Conservation (phyloP, 768 basidiomycete genomes). For the Melanogaster broomeanus region DNA sequence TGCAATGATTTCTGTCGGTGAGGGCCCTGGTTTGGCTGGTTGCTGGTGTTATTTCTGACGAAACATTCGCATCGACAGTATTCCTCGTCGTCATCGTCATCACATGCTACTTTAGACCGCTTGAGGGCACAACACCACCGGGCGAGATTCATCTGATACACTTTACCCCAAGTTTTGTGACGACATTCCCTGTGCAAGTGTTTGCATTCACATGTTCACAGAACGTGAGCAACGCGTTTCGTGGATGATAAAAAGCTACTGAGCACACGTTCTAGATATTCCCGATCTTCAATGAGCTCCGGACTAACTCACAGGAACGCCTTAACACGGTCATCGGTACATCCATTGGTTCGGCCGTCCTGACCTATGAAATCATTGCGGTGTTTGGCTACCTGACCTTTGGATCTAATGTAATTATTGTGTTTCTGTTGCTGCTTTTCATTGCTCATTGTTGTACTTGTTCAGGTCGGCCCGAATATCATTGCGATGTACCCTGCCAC, state of each 20-base stretch:
- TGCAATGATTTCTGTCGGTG: slow-evolving; percentile 86
- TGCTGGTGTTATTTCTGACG: background rate
- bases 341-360: slow-evolving; percentile 81
- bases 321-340: slow-evolving; percentile 88
- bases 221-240: slow-evolving; percentile 58
- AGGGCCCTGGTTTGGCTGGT: slow-evolving; percentile 32
- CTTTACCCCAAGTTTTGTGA: slow-evolving; percentile 76
- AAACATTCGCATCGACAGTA: slow-evolving; percentile 39
- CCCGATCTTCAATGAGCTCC: slow-evolving; percentile 91
- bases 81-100: slow-evolving; percentile 83
- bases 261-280: slow-evolving; percentile 63
- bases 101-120: slow-evolving; percentile 74
- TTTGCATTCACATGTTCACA: slow-evolving; percentile 93
- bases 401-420: slow-evolving; percentile 68
- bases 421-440: background rate
- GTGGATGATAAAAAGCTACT: slow-evolving; percentile 1
- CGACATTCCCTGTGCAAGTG: slow-evolving; percentile 91
- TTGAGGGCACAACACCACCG: slow-evolving; percentile 58
- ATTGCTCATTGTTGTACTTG: slow-evolving; percentile 1
- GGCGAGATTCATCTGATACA: slow-evolving; percentile 74
- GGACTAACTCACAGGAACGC: slow-evolving; percentile 72
- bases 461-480: slow-evolving; percentile 85
- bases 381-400: slow-evolving; percentile 93
- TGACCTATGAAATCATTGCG: slow-evolving; percentile 88
- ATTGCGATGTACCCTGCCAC: slow-evolving; percentile 94